A percentile compares a stretch with the other conserved stretches of the same genome.
These are phyloP conservation scores for Starmerella bombicola DNA, from an alignment of 805 yeast species.

Conservation along the genomic window DNA sequence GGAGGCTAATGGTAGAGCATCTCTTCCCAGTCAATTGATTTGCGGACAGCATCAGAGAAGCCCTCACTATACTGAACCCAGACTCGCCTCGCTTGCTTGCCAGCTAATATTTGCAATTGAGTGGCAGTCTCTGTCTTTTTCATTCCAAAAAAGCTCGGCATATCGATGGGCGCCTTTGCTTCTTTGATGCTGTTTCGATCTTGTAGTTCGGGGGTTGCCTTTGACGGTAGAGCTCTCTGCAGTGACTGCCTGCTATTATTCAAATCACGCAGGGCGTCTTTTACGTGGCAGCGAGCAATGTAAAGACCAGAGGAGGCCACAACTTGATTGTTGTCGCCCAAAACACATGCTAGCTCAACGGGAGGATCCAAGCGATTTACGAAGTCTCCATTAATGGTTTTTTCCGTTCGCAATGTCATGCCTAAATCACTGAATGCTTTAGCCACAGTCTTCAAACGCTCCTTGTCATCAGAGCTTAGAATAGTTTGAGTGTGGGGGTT, in stretches of 20 bases:
- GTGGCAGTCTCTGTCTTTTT: constrained; percentile 6
- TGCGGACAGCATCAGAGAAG: constrained; percentile 79
- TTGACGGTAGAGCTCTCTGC: no score
- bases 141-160: constrained; percentile 17
- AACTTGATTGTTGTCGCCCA: constrained; percentile 7
- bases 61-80: constrained; percentile 95
- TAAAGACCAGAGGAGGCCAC: constrained; percentile 8
- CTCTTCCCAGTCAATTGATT: constrained; percentile 64
- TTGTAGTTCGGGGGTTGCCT: no score
- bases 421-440: constrained; percentile 22
- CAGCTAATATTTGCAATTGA: constrained; percentile 2
- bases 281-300: constrained; percentile 11
- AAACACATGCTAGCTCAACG: constrained; percentile 23
- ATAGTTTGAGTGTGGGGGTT: constrained; percentile 21
- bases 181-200: not conserved
- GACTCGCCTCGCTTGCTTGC: constrained; percentile 25
- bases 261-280: constrained; percentile 3
- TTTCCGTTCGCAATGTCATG: constrained; percentile 21
- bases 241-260: not conserved
- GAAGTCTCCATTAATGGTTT: constrained; percentile 25
- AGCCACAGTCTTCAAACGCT: constrained; percentile 17
- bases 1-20: no score
- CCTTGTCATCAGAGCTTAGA: constrained; percentile 15
- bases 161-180: not conserved
- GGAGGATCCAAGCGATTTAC: constrained; percentile 29